A percentile compares a stretch with the other conserved stretches of the same genome.
Conservation (phyloP, 495 filamentous ascomycete genomes). For the Trichoderma orchidacearum region DNA sequence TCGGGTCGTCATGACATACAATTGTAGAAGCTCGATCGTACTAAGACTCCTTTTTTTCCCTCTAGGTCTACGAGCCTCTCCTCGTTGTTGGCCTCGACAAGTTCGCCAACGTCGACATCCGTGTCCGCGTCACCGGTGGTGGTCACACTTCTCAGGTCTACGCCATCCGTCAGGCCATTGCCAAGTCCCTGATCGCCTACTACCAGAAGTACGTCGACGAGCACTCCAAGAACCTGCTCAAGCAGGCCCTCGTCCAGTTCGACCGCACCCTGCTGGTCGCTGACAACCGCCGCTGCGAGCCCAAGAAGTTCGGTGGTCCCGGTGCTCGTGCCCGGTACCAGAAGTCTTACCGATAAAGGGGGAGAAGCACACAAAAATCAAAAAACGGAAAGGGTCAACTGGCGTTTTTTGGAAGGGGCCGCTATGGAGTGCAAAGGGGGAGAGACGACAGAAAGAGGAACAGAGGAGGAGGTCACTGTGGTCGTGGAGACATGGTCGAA, state of each 20-base stretch:
- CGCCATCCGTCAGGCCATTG: slow-evolving; percentile 96
- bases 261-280: slow-evolving; percentile 95
- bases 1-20: too few relatives aligned
- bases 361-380: neutral
- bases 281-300: slow-evolving; percentile 88
- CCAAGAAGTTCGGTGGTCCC: slow-evolving; percentile 86
- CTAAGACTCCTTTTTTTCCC: neutral
- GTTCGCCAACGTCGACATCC: slow-evolving; percentile 94
- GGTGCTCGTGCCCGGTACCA: slow-evolving; percentile 96
- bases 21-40: too few relatives aligned
- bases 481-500: neutral
- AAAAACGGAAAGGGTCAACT: too few relatives aligned
- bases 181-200: slow-evolving; percentile 97
- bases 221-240: slow-evolving; percentile 98
- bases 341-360: slow-evolving; percentile 58
- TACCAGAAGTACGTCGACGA: slow-evolving; percentile 99
- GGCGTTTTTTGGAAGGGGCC: slow-evolving; percentile 1
- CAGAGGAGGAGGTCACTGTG: neutral
- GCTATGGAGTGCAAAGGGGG: neutral
- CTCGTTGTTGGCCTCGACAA: slow-evolving; percentile 93
- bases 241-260: slow-evolving; percentile 86
- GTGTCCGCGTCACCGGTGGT: slow-evolving; percentile 89
- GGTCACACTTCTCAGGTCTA: slow-evolving; percentile 97
- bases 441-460: neutral
- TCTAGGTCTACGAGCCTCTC: slow-evolving; percentile 87